Percentiles rank a stretch among this genome's conserved stretches.
Evolutionary conservation across 2,329 filamentous ascomycete genomes (phyloP).

Genomic region (Sporothrix humicola): DNA sequence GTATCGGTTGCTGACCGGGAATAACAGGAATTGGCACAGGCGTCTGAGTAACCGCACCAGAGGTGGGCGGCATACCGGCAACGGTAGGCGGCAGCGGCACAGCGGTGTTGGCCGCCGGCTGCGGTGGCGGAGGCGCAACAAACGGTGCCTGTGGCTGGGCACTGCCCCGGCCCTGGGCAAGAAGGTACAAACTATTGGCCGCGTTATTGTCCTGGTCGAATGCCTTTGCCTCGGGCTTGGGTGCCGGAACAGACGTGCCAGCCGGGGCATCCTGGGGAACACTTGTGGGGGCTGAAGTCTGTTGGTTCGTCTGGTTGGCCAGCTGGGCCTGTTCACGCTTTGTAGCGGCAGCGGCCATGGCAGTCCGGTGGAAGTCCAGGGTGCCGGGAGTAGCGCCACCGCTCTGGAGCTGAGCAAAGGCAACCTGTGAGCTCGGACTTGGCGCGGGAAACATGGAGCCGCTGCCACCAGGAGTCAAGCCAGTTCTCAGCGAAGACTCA

Average conservation of each 20-base stretch:
- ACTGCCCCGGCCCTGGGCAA: slow-evolving; percentile 73
- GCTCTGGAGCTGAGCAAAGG: slow-evolving; percentile 79
- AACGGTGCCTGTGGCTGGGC: slow-evolving; percentile 58
- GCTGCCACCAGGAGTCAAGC: slow-evolving; percentile 90
- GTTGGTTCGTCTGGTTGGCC: slow-evolving; percentile 45
- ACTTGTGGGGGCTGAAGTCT: slow-evolving; percentile 41
- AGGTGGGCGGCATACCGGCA: not conserved
- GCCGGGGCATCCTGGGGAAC: slow-evolving; percentile 54
- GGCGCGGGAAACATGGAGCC: slow-evolving; percentile 96
- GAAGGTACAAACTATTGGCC: slow-evolving; percentile 89
- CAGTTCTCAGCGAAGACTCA: slow-evolving; percentile 90
- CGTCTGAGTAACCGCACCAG: not conserved
- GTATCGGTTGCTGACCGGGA: slow-evolving; percentile 41
- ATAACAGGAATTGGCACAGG: slow-evolving; percentile 34
- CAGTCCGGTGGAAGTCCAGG: slow-evolving; percentile 92
- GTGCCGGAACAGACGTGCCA: slow-evolving; percentile 43
- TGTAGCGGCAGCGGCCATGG: slow-evolving; percentile 76
- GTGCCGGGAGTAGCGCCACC: slow-evolving; percentile 88
- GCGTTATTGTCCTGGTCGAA: slow-evolving; percentile 95
- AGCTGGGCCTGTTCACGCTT: slow-evolving; percentile 58
- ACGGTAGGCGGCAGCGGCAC: slow-evolving; percentile 12
- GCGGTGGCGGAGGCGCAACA: slow-evolving; percentile 50
- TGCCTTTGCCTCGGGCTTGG: slow-evolving; percentile 58
- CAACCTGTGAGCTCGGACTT: slow-evolving; percentile 82
- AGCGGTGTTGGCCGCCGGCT: slow-evolving; percentile 57